phyloP scores from a whole-genome alignment of 192 early-diverging fungal genomes.

The Backusella australiensis region DNA sequence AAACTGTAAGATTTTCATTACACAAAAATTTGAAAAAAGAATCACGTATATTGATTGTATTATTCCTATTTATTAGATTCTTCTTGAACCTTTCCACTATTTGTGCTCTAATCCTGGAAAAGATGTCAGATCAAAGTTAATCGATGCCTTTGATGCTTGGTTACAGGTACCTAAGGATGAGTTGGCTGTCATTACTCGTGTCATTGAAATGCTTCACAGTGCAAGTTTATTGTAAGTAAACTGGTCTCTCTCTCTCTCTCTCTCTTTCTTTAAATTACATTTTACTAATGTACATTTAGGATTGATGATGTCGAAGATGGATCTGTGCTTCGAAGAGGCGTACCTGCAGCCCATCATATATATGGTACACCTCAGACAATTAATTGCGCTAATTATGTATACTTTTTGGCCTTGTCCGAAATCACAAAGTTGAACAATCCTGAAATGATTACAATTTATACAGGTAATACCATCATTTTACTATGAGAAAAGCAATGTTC shows the following conservation, averaged over 20 bases:
- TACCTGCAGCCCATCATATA: conserved; percentile 93
- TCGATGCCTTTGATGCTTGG: conserved; percentile 93
- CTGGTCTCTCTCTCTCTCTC: not conserved
- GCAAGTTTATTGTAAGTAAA: conserved; percentile 79
- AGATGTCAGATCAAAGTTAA: conserved; percentile 87
- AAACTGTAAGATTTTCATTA: not conserved
- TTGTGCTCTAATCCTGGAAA: conserved; percentile 87
- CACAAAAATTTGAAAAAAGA: not conserved
- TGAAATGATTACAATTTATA: conserved; percentile 78
- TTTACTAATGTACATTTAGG: conserved; percentile 36
- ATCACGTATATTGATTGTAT: not conserved
- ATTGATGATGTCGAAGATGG: conserved; percentile 98
- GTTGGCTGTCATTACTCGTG: conserved; percentile 70
- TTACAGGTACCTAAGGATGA: conserved; percentile 71
- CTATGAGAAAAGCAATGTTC: not conserved
- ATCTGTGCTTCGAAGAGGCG: conserved; percentile 83
- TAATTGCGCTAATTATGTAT: conserved; percentile 97
- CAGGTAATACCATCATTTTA: conserved; percentile 37
- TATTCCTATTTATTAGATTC: conserved; percentile 50
- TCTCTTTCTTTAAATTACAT: not conserved
- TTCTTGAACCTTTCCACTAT: conserved; percentile 93
- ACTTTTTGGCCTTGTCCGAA: conserved; percentile 89
- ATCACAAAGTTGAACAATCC: conserved; percentile 63
- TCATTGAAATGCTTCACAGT: conserved; percentile 94
- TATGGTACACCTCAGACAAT: conserved; percentile 92